phyloP scores from a whole-genome alignment of 2,329 filamentous ascomycete species.

The Diaporthe citriasiana region DNA sequence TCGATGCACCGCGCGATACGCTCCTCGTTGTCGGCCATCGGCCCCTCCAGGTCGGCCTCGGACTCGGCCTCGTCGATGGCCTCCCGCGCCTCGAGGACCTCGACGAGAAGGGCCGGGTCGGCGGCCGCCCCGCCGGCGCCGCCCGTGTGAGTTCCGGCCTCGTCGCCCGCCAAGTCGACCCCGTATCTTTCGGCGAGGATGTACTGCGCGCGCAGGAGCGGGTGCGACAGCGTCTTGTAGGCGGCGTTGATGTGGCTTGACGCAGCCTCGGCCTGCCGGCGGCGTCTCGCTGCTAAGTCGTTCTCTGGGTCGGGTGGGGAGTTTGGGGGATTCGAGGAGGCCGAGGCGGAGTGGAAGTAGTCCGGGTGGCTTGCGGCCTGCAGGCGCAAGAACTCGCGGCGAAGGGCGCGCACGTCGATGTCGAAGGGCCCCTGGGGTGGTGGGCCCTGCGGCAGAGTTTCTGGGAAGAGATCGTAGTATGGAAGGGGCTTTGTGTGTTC shows the following conservation, averaged over 20 bases:
- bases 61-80: constrained; percentile 77
- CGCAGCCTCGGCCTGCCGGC: constrained; percentile 76
- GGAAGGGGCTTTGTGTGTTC: constrained; percentile 38
- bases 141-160: constrained; percentile 75
- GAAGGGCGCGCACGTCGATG: constrained; percentile 78
- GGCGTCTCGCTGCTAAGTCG: constrained; percentile 40
- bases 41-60: constrained; percentile 73
- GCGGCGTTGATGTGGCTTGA: constrained; percentile 91
- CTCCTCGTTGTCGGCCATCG: constrained; percentile 76
- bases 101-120: constrained; percentile 78
- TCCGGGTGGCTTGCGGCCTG: constrained; percentile 86
- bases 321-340: background rate
- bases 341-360: constrained; percentile 59
- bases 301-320: background rate
- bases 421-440: constrained; percentile 83
- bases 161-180: constrained; percentile 84
- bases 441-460: constrained; percentile 81
- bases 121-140: constrained; percentile 47
- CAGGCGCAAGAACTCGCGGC: constrained; percentile 87
- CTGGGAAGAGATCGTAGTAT: constrained; percentile 90
- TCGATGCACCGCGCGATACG: constrained; percentile 75
- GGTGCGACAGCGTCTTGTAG: constrained; percentile 85
- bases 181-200: constrained; percentile 78
- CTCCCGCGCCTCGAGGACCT: constrained; percentile 85
- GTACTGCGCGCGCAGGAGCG: constrained; percentile 89